A percentile compares a stretch with the other conserved stretches of the same genome.
phyloP scores from a whole-genome alignment of 352 stramenopile genomes.

The Phytophthora litchii region DNA sequence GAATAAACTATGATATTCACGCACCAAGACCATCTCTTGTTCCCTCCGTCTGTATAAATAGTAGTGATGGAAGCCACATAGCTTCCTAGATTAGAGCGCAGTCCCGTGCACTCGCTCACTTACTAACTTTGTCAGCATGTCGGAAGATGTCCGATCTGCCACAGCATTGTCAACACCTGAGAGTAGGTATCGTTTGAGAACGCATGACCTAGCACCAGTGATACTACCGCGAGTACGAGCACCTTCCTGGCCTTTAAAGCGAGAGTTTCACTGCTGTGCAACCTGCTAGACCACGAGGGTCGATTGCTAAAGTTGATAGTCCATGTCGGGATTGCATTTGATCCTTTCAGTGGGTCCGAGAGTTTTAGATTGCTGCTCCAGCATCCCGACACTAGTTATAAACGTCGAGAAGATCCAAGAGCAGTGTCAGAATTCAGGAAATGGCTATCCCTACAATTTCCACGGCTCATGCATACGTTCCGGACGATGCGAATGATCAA shows the following conservation, averaged over 20 bases:
- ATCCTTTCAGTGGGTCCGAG: conserved; percentile 44
- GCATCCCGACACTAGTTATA: conserved; percentile 16
- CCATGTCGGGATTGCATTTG: conserved; percentile 38
- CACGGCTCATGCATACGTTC: conserved; percentile 30
- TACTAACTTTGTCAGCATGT: conserved; percentile 5
- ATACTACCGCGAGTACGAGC: conserved; percentile 10
- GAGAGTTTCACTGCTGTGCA: neutral
- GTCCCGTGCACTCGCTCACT: neutral
- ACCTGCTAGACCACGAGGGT: neutral
- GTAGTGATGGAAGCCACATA: neutral
- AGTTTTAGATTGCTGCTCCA: conserved; percentile 42
- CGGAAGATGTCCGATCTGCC: conserved; percentile 1
- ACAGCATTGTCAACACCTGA: neutral
- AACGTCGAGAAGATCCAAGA: conserved; percentile 22
- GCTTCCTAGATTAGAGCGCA: too few species aligned
- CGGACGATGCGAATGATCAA: conserved; percentile 16
- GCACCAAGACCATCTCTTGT: too few species aligned
- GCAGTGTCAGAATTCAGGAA: conserved; percentile 32
- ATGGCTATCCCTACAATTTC: conserved; percentile 43
- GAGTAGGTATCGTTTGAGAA: conserved; percentile 21
- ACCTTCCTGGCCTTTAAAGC: conserved; percentile 4
- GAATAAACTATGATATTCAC: conserved; percentile 25
- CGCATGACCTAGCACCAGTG: conserved; percentile 26
- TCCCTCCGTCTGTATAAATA: conserved; percentile 14
- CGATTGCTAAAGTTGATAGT: neutral